Base-by-base conservation (phyloP, 345 rosid species). In the Salix koriyanagi region DNA sequence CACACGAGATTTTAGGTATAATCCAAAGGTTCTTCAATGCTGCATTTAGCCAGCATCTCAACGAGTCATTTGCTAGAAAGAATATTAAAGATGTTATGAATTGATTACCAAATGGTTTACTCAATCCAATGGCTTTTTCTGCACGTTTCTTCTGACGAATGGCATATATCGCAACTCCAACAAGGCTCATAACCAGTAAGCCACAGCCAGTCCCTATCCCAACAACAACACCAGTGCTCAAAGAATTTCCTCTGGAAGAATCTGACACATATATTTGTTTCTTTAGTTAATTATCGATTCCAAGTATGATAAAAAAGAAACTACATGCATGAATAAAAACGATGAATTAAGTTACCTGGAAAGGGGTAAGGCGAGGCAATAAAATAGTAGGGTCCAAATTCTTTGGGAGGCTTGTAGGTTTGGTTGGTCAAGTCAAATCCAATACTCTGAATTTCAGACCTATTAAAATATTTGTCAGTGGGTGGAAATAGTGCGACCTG, bases 141-240 rank as follows among this genome's bases (percentile, higher is more conserved):
- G 98, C 99, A 2, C 98, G 96, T 80, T 89, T 91, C 90, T 92
- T 96, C 76, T 96, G 98, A 84, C 89, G 78, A 75, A 91, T n/a
- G 15, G 99, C 99, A 70, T 93, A 96, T 60, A 87, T 65, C 19
- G 82, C 98, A 54, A 93, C 70, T 37, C 85, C 97, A 14, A 92
- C 52, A 26, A 96, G 92, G 86, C 93, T 83, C 70, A 92, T 44
- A 67, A 92, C 83, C 74, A 96, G 81, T 28, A 87, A 16, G 12
- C 77, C 81, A 66, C 94, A 85, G 12, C 91, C 87, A 80, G 80
- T 79, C 60, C 86, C 85, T 70, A 96, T 60, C 61, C 88, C 91
- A 61, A 79, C 80, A 65, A 88, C 65, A 50, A 83, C 87, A 68
- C 83, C 82, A 34, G 81, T 6, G 86, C 88, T 86, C 58, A 92